Evolutionary conservation across 2,329 filamentous ascomycete genomes (phyloP).

Genomic region (Diaporthe sp.): DNA sequence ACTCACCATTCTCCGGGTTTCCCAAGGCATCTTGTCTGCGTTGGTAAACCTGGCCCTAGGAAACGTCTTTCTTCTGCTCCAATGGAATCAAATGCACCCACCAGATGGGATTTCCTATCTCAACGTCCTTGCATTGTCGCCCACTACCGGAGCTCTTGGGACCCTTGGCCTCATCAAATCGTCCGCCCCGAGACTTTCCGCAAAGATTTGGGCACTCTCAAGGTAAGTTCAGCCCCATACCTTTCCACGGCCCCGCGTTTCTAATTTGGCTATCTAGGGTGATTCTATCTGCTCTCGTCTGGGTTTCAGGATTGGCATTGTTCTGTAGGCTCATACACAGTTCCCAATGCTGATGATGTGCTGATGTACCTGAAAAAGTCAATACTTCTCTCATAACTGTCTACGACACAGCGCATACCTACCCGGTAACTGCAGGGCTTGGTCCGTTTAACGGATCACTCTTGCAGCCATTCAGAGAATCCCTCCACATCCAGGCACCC

Average conservation of each 20-base stretch:
- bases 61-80: neutral
- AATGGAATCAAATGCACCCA: neutral
- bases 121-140: neutral
- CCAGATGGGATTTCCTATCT: neutral
- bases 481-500: conserved; percentile 6
- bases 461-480: conserved; percentile 37
- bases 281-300: neutral
- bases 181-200: neutral
- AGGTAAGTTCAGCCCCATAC: neutral
- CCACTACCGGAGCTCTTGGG: neutral
- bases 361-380: conserved; percentile 10
- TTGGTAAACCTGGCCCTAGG: neutral
- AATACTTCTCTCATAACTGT: conserved; percentile 41
- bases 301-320: neutral
- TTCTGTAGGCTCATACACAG: neutral
- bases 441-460: conserved; percentile 43
- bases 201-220: neutral
- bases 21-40: neutral
- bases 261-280: neutral
- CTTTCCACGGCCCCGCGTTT: no score
- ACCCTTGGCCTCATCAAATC: neutral
- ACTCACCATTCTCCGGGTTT: neutral
- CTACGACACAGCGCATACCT: conserved; percentile 42
- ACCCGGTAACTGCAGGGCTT: conserved; percentile 41
- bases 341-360: no score